phyloP scores from a whole-genome alignment of 768 basidiomycete species.

The Naganishia antarctica region DNA sequence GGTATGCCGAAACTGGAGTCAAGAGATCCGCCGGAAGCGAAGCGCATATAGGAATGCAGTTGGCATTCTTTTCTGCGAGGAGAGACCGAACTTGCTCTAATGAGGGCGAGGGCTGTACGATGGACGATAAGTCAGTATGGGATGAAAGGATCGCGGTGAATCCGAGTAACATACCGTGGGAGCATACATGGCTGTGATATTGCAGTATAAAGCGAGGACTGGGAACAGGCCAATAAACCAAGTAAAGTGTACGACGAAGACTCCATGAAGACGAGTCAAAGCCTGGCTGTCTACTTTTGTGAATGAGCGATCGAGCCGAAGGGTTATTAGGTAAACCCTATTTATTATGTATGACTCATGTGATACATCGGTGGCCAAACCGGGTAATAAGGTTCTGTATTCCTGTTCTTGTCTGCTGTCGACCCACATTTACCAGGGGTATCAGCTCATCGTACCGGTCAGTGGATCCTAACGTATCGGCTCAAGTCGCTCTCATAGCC shows the following conservation, averaged over 20 bases:
- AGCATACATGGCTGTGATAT: slow-evolving; percentile 2
- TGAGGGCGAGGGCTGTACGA: slow-evolving; percentile 54
- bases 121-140: neutral
- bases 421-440: too few species aligned
- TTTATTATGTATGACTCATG: neutral
- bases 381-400: too few species aligned
- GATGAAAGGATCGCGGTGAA: neutral
- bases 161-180: neutral
- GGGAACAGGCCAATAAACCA: neutral
- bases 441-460: too few species aligned
- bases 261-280: neutral
- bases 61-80: slow-evolving; percentile 77
- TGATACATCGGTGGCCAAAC: neutral
- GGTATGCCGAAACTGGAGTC: slow-evolving; percentile 94
- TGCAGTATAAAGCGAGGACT: too few species aligned
- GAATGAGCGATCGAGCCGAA: slow-evolving; percentile 4
- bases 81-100: slow-evolving; percentile 68
- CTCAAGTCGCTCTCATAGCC: too few species aligned
- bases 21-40: slow-evolving; percentile 92
- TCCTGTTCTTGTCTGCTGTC: too few species aligned
- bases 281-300: neutral
- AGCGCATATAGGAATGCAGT: slow-evolving; percentile 86
- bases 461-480: too few species aligned
- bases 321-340: neutral
- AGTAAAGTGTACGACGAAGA: neutral